These are phyloP conservation scores for Fusarium chaquense DNA, from an alignment of 2,329 filamentous ascomycete genomes.

Conservation along the genomic window DNA sequence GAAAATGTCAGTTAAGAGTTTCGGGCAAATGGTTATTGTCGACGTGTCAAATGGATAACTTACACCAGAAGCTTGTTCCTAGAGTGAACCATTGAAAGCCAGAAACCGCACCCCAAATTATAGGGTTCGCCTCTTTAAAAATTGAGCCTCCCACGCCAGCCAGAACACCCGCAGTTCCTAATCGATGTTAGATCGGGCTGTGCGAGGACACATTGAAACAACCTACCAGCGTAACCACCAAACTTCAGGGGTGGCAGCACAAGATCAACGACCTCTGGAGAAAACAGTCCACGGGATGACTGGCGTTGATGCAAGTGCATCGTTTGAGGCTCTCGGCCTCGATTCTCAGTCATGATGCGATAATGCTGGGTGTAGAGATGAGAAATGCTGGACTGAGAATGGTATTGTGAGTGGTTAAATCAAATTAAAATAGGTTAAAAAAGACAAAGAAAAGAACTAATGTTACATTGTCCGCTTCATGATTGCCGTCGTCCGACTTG, in stretches of 20 bases:
- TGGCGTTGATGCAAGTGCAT: constrained; percentile 41
- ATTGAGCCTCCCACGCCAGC: constrained; percentile 79
- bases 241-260: constrained; percentile 67
- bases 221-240: constrained; percentile 68
- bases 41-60: constrained; percentile 46
- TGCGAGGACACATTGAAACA: neutral
- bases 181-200: constrained; percentile 40
- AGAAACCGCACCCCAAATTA: constrained; percentile 77
- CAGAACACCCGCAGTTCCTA: constrained; percentile 71
- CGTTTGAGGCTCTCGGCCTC: constrained; percentile 37
- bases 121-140: constrained; percentile 73
- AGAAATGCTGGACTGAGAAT: neutral
- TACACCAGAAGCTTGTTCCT: constrained; percentile 82
- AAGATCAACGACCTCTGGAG: constrained; percentile 60
- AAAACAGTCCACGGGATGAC: constrained; percentile 53
- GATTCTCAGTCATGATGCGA: constrained; percentile 37
- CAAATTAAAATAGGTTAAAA: constrained; percentile 21
- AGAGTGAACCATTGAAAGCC: constrained; percentile 86
- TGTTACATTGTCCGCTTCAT: constrained; percentile 40
- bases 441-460: constrained; percentile 6
- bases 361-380: neutral
- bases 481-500: constrained; percentile 9
- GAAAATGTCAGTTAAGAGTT: constrained; percentile 19
- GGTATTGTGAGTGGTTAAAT: neutral
- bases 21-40: neutral